Percentiles rank a stretch among this genome's conserved stretches.
Evolutionary conservation across 108 stramenopile genomes (phyloP).

Genomic region (Ochromonas danica): DNA sequence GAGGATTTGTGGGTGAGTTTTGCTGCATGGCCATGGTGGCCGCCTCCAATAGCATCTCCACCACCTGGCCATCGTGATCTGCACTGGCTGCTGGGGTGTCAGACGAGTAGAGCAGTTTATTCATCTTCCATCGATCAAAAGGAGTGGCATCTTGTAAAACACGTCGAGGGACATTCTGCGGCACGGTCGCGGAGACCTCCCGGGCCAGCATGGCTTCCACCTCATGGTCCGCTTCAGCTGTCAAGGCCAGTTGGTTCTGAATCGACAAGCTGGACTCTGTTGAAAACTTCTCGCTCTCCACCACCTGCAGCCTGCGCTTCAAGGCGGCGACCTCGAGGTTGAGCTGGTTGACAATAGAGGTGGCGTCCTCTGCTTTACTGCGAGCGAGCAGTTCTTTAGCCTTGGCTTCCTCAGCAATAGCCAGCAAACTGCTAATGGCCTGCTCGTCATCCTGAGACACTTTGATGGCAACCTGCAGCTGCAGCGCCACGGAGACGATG

Average conservation of each 20-base stretch:
- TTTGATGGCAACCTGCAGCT: conserved; percentile 2
- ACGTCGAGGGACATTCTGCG: background rate
- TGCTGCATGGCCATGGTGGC: too few species aligned
- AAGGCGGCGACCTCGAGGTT: background rate
- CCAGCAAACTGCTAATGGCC: background rate
- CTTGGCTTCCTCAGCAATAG: background rate
- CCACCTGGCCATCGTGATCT: background rate
- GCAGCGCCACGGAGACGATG: background rate
- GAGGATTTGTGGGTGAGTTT: too few species aligned
- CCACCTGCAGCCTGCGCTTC: background rate
- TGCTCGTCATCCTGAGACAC: background rate
- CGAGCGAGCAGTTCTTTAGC: background rate
- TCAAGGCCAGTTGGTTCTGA: background rate
- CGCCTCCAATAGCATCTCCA: background rate
- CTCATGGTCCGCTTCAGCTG: background rate
- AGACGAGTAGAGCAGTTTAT: background rate
- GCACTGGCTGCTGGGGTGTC: conserved; percentile 10
- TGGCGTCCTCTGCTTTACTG: conserved; percentile 1
- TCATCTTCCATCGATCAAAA: conserved; percentile 5
- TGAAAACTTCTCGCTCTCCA: background rate
- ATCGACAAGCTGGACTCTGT: background rate
- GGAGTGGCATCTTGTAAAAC: background rate
- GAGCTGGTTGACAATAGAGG: background rate
- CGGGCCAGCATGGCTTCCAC: background rate
- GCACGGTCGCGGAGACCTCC: background rate